These are phyloP conservation scores for Mycosphaerelloides madeirae DNA, from an alignment of 2,329 filamentous ascomycete genomes.

Conservation along the genomic window DNA sequence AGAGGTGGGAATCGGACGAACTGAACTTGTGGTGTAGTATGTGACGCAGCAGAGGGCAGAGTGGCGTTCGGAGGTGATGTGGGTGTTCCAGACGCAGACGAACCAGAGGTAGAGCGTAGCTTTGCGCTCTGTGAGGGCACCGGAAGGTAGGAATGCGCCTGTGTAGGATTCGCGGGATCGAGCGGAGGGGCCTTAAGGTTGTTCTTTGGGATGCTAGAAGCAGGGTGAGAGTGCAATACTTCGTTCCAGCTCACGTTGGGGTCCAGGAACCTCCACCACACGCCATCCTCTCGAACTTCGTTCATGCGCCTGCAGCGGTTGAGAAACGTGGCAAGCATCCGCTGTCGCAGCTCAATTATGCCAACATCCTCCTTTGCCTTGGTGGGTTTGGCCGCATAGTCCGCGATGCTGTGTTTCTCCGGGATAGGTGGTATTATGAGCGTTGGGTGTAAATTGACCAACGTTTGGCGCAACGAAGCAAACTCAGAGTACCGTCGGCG, in stretches of 20 bases:
- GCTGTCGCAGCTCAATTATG: conserved; percentile 93
- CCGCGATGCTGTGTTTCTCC: conserved; percentile 97
- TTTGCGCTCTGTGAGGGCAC: conserved; percentile 82
- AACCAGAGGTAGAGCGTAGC: conserved; percentile 56
- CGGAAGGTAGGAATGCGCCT: conserved; percentile 81
- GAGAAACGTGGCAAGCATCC: conserved; percentile 92
- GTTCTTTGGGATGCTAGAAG: conserved; percentile 87
- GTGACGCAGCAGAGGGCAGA: conserved; percentile 51
- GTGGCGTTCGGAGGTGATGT: conserved; percentile 50
- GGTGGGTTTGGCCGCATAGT: conserved; percentile 96
- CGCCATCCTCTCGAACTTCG: conserved; percentile 82
- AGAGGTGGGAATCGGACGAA: conserved; percentile 80
- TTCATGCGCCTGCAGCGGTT: conserved; percentile 93
- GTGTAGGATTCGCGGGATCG: conserved; percentile 85
- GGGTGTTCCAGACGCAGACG: conserved; percentile 49
- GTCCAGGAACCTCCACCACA: conserved; percentile 97
- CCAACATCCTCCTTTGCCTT: conserved; percentile 96
- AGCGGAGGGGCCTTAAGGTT: conserved; percentile 92
- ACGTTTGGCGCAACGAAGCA: conserved; percentile 78
- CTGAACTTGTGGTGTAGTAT: conserved; percentile 57
- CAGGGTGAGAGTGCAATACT: conserved; percentile 87
- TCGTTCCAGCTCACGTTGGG: conserved; percentile 97
- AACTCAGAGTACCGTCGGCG: conserved; percentile 95
- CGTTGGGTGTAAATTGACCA: conserved; percentile 89
- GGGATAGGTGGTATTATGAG: conserved; percentile 94